phyloP scores from a whole-genome alignment of 352 stramenopile genomes.

The Phytophthora meadii region DNA sequence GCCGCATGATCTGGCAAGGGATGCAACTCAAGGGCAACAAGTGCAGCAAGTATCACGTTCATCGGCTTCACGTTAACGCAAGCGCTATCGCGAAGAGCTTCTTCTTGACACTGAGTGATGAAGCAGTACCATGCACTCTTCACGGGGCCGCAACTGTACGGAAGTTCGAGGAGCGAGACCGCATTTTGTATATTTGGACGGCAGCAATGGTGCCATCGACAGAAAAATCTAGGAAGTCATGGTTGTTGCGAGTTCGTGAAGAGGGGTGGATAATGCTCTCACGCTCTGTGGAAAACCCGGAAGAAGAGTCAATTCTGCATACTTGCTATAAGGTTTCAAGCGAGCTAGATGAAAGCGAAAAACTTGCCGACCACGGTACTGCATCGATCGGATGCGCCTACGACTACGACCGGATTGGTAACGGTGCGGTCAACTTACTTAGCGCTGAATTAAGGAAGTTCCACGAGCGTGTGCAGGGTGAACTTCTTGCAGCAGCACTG shows the following conservation, averaged over 20 bases:
- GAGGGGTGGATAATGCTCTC: conserved; percentile 25
- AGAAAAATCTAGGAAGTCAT: not conserved
- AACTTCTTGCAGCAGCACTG: not conserved
- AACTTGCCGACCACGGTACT: not conserved
- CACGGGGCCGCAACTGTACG: conserved; percentile 21
- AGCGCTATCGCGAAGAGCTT: conserved; percentile 32
- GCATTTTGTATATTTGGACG: conserved; percentile 31
- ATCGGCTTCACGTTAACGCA: conserved; percentile 23
- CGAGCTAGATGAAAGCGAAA: conserved; percentile 5
- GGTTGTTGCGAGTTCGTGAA: conserved; percentile 23
- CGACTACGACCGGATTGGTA: conserved; percentile 11
- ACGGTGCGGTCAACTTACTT: conserved; percentile 14
- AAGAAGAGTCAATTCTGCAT: conserved; percentile 20
- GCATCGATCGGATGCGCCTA: not conserved
- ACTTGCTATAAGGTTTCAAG: conserved; percentile 30
- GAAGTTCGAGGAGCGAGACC: conserved; percentile 23
- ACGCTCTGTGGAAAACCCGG: conserved; percentile 15
- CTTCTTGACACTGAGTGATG: conserved; percentile 16
- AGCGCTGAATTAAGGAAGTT: conserved; percentile 21
- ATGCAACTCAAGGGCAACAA: conserved; percentile 24
- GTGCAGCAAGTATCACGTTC: conserved; percentile 20
- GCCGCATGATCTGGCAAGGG: conserved; percentile 25
- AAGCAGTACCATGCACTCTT: conserved; percentile 3
- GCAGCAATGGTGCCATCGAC: conserved; percentile 20
- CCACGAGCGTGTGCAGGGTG: conserved; percentile 16